phyloP scores from a whole-genome alignment of 2,329 filamentous ascomycete species.

The Ophidiomyces ophidiicola region DNA sequence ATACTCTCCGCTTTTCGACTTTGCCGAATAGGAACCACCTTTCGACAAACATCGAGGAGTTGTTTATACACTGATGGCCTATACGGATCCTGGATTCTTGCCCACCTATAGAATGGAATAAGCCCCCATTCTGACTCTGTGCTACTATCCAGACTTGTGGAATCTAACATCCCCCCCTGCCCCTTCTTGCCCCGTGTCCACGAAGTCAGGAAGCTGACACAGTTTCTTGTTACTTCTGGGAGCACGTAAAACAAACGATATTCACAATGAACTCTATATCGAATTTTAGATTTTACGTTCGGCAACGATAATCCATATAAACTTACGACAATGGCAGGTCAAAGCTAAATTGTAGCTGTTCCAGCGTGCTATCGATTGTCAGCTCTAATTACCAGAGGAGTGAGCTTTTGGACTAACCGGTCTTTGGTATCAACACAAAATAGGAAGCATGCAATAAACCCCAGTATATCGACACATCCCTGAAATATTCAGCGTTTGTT shows the following conservation, averaged over 20 bases:
- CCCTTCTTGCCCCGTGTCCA: not conserved
- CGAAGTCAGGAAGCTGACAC: not conserved
- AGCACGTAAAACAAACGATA: constrained; percentile 10
- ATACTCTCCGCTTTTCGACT: not conserved
- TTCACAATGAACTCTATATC: constrained; percentile 8
- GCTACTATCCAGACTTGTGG: not conserved
- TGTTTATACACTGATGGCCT: constrained; percentile 4
- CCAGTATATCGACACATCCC: constrained; percentile 6
- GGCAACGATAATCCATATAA: too few relatives aligned
- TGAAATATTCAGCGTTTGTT: too few relatives aligned
- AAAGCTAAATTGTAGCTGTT: constrained; percentile 9
- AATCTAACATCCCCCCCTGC: not conserved
- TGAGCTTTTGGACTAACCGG: constrained; percentile 1
- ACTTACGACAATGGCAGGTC: constrained; percentile 10
- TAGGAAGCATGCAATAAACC: constrained; percentile 9
- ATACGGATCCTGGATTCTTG: constrained; percentile 9
- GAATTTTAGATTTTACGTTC: not conserved
- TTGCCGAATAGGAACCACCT: not conserved
- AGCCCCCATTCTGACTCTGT: not conserved
- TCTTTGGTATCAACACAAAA: constrained; percentile 10
- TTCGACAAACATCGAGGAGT: not conserved
- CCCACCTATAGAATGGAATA: constrained; percentile 9
- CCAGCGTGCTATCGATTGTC: constrained; percentile 3
- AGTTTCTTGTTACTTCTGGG: constrained; percentile 3
- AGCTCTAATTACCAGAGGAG: not conserved